These are phyloP conservation scores for Bipolaris zeicola DNA, from an alignment of 2,329 filamentous ascomycete species.

Conservation along the genomic window DNA sequence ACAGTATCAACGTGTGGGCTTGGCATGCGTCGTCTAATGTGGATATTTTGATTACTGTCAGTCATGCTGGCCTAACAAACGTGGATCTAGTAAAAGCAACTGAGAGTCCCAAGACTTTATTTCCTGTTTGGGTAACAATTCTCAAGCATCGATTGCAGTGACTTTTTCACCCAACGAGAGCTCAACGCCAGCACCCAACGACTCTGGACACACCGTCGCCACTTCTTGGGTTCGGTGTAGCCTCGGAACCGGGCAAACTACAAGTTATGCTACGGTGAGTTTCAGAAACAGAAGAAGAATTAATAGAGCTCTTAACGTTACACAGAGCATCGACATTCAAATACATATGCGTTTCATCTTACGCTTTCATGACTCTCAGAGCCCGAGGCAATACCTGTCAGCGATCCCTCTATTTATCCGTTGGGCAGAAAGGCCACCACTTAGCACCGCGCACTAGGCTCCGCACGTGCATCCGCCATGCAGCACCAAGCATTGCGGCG, in stretches of 20 bases:
- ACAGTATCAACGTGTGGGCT: background rate
- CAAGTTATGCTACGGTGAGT: background rate
- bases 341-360: background rate
- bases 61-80: too few species aligned
- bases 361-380: background rate
- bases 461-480: conserved; percentile 7
- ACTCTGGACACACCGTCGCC: background rate
- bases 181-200: background rate
- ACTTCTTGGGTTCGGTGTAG: background rate
- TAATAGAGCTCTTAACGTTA: background rate
- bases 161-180: conserved; percentile 5
- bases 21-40: background rate
- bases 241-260: background rate
- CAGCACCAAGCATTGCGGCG: conserved; percentile 13
- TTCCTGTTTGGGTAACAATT: conserved; percentile 6
- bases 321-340: background rate
- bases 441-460: conserved; percentile 2
- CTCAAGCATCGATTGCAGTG: conserved; percentile 1
- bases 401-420: conserved; percentile 8
- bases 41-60: background rate
- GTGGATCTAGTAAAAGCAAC: background rate
- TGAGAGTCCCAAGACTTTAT: background rate
- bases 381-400: background rate
- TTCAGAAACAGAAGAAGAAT: background rate
- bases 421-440: conserved; percentile 12